Base-by-base conservation (phyloP, 75 land plant genomes). In the Pseudotsuga menziesii region DNA sequence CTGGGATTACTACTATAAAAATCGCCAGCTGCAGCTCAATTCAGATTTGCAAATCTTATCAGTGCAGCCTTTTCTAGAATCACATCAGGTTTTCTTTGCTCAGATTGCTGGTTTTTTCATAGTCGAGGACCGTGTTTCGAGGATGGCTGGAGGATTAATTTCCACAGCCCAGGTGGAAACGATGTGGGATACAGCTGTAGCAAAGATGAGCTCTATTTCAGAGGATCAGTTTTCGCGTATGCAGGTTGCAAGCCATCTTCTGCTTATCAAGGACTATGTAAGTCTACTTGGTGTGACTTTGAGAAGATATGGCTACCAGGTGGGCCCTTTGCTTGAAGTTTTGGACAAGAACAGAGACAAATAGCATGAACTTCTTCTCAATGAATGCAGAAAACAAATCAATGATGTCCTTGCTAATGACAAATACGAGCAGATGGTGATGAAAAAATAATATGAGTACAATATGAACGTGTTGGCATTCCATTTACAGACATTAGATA, bases 41-140 rank as follows among this genome's bases (percentile, higher is more conserved):
- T 94, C 44, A 41, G 5, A 41, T 41, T 41, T 41, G 4, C 6
- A 41, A 41, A 5, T 41, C 4, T 41, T 3, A 41, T 41, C 0
- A 41, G 44, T 4, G 44, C 4, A 5, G 5, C 44, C 0, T 4
- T 41, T 41, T 4, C 5, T 41, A 41, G 44, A 41, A 76, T 90
- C 88, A 0, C 98, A 94, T 78, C 99, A n/a, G 92, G 83, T 90
- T 4, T 90, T 92, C 77, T 97, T 97, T 76, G 93, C 98, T 1
- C 98, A 97, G 79, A 88, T 97, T 74, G 99, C 93, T 9, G 99
- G 95, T 0, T 97, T 97, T 77, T 97, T 94, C 75, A 94, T 97
- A 13, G 98, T 97, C 0, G 99, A 97, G 80, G 95, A 97, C 58
- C 81, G 92, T 58, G 82, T 97, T 77, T 72, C 92, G 23, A 81